Conservation (phyloP, 805 yeast species). For the Candida verbasci region DNA sequence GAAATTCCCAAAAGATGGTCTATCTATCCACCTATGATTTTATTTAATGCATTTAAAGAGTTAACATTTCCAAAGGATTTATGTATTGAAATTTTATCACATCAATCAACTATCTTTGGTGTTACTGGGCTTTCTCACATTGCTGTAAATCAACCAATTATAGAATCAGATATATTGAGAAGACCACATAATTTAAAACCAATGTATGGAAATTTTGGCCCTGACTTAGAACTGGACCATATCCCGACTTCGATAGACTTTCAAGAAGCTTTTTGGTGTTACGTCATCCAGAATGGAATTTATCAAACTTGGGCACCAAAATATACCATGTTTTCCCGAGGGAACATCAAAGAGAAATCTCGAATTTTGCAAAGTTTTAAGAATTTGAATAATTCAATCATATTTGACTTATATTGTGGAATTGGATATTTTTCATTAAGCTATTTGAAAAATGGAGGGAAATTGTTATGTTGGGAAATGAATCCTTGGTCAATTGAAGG, state of each 20-base stretch:
- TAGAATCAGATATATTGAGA: slow-evolving; percentile 51
- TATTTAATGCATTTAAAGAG: slow-evolving; percentile 39
- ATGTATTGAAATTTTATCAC: slow-evolving; percentile 9
- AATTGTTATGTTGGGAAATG: slow-evolving; percentile 72
- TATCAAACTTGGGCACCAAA: slow-evolving; percentile 80
- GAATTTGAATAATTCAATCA: slow-evolving; percentile 35
- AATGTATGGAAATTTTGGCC: slow-evolving; percentile 65
- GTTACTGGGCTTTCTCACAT: slow-evolving; percentile 45
- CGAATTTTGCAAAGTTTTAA: slow-evolving; percentile 47
- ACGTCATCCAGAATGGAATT: slow-evolving; percentile 66
- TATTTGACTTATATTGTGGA: slow-evolving; percentile 75
- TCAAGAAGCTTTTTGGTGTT: slow-evolving; percentile 64
- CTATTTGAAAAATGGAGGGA: slow-evolving; percentile 54
- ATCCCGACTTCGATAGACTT: slow-evolving; percentile 45
- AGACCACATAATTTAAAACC: slow-evolving; percentile 60
- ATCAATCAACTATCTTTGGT: slow-evolving; percentile 8
- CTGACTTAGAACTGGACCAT: slow-evolving; percentile 23
- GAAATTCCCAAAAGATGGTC: slow-evolving; percentile 52
- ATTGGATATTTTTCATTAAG: slow-evolving; percentile 80
- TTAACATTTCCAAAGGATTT: background rate
- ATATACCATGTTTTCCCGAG: slow-evolving; percentile 84
- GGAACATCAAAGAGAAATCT: slow-evolving; percentile 77
- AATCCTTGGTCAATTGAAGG: slow-evolving; percentile 85
- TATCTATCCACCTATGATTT: slow-evolving; percentile 62
- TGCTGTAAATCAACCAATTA: slow-evolving; percentile 70